Evolutionary conservation across 2,329 filamentous ascomycete species (phyloP).

Genomic region (Falciphora oryzae): DNA sequence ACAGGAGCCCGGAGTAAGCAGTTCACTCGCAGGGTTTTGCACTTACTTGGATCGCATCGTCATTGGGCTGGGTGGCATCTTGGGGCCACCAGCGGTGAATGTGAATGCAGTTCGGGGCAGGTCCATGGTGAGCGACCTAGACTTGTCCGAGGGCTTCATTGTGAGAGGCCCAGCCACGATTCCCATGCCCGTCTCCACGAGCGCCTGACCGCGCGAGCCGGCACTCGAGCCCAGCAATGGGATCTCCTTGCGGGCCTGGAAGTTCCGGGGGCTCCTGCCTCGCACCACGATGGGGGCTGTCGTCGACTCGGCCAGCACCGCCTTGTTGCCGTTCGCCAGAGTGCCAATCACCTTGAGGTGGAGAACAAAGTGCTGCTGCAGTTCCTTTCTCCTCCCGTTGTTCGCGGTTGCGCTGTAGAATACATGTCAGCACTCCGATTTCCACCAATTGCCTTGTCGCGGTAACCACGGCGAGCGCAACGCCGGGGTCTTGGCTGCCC

Average conservation of each 20-base stretch:
- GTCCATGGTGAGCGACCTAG: slow-evolving; percentile 47
- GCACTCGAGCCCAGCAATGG: slow-evolving; percentile 74
- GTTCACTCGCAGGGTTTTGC: not conserved
- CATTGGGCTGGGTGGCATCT: slow-evolving; percentile 47
- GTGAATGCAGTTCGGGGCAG: slow-evolving; percentile 52
- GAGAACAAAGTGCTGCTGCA: slow-evolving; percentile 93
- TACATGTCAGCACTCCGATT: slow-evolving; percentile 15
- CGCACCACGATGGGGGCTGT: slow-evolving; percentile 92
- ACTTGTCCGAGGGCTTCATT: slow-evolving; percentile 51
- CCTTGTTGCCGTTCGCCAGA: slow-evolving; percentile 74
- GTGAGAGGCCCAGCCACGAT: slow-evolving; percentile 53
- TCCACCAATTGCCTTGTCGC: no score
- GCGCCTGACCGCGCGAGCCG: slow-evolving; percentile 69
- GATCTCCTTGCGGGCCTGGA: slow-evolving; percentile 89
- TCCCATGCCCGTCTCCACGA: slow-evolving; percentile 57
- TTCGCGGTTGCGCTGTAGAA: slow-evolving; percentile 78
- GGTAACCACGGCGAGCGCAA: no score
- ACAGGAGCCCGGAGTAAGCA: not conserved
- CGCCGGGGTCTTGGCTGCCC: no score
- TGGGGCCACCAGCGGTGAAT: slow-evolving; percentile 44
- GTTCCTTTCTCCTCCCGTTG: slow-evolving; percentile 87
- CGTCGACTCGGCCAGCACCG: slow-evolving; percentile 74
- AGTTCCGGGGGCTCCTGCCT: slow-evolving; percentile 88
- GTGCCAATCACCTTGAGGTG: slow-evolving; percentile 82
- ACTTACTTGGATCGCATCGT: slow-evolving; percentile 56